Evolutionary conservation across 177 flowering plant genomes (phyloP).

Genomic region (Telopea speciosissima): DNA sequence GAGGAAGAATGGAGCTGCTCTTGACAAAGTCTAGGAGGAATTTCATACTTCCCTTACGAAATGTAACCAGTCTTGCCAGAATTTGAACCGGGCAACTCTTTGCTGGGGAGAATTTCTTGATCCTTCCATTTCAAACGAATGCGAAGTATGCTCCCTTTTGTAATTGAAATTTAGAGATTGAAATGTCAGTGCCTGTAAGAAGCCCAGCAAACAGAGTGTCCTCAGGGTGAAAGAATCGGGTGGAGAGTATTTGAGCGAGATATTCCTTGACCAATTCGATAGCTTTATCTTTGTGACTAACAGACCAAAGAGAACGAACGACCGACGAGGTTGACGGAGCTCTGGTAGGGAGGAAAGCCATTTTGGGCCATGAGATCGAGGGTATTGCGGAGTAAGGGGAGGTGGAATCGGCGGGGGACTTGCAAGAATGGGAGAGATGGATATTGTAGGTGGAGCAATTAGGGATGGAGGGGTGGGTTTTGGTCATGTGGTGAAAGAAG

Average conservation of each 20-base stretch:
- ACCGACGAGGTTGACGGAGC: constrained; percentile 57
- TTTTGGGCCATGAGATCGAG: constrained; percentile 53
- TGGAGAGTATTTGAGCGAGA: constrained; percentile 33
- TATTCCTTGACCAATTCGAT: constrained; percentile 47
- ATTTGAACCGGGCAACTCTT: too few relatives aligned
- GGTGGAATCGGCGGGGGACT: constrained; percentile 16
- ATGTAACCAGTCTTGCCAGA: too few relatives aligned
- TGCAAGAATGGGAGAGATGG: constrained; percentile 45
- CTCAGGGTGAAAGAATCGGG: constrained; percentile 63
- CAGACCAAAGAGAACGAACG: constrained; percentile 56
- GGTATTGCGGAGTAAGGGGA: constrained; percentile 30
- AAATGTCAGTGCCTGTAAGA: too few relatives aligned
- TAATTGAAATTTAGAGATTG: too few relatives aligned
- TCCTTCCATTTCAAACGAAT: too few relatives aligned
- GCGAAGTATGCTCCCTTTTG: too few relatives aligned
- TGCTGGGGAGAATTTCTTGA: too few relatives aligned
- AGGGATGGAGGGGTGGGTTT: constrained; percentile 42
- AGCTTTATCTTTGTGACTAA: constrained; percentile 47
- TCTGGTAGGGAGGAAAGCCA: constrained; percentile 53
- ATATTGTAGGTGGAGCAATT: constrained; percentile 58
- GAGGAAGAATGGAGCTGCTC: too few relatives aligned
- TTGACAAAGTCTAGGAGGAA: too few relatives aligned
- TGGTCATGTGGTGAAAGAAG: constrained; percentile 50
- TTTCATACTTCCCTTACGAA: too few relatives aligned
- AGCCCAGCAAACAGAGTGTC: too few relatives aligned